Conservation (phyloP, 495 filamentous ascomycete species). For the Tuber microsphaerosporum region DNA sequence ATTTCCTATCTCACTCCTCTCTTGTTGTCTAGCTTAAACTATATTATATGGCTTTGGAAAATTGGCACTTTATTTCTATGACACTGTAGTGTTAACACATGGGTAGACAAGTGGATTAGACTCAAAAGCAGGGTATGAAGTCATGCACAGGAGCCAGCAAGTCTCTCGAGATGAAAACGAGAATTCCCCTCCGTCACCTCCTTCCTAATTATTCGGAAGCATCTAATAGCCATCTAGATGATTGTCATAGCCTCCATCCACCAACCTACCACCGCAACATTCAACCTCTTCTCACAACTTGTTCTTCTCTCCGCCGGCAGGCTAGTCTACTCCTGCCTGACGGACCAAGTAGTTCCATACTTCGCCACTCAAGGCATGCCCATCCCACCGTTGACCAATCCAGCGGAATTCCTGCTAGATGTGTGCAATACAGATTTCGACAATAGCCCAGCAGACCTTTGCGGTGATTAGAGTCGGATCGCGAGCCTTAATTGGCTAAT, state of each 20-base stretch:
- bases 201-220: neutral
- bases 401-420: constrained; percentile 70
- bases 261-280: constrained; percentile 69
- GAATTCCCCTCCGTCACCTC: constrained; percentile 44
- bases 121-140: too few relatives aligned
- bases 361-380: constrained; percentile 54
- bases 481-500: constrained; percentile 39
- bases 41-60: too few relatives aligned
- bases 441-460: constrained; percentile 42
- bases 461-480: constrained; percentile 35
- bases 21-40: too few relatives aligned
- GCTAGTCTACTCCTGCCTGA: constrained; percentile 61
- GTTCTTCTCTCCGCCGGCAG: constrained; percentile 62
- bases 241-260: constrained; percentile 73
- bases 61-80: too few relatives aligned
- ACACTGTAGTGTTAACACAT: too few relatives aligned
- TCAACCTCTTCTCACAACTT: constrained; percentile 71
- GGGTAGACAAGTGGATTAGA: too few relatives aligned
- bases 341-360: constrained; percentile 49
- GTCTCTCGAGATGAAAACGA: constrained; percentile 59
- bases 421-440: constrained; percentile 67
- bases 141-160: constrained; percentile 55
- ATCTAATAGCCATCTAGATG: constrained; percentile 44
- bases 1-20: too few relatives aligned
- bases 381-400: constrained; percentile 62